Conservation (phyloP, 106 monocot species). For the Ottelia alismoides region DNA sequence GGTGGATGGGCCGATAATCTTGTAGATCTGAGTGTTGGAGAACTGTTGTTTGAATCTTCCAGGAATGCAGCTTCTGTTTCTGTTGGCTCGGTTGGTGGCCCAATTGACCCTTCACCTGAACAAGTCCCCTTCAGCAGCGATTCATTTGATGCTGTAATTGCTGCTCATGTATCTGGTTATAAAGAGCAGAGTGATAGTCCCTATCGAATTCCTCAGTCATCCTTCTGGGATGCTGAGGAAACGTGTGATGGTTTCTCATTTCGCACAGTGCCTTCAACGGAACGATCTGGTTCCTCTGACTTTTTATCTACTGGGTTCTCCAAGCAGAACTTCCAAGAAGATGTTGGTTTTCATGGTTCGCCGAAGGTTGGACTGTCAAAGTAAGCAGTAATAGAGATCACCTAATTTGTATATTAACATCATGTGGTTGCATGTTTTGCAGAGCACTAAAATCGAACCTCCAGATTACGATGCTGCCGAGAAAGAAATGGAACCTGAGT, state of each 20-base stretch:
- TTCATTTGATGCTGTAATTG: constrained; percentile 89
- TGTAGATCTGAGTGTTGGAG: constrained; percentile 74
- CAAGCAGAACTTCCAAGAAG: not conserved
- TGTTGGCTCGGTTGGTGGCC: constrained; percentile 10
- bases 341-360: constrained; percentile 22
- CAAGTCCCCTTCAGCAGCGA: constrained; percentile 69
- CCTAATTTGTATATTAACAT: too few species aligned
- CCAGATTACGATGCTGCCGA: constrained; percentile 12
- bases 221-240: constrained; percentile 79
- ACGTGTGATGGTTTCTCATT: constrained; percentile 94
- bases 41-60: constrained; percentile 72
- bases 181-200: constrained; percentile 11
- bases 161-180: constrained; percentile 46
- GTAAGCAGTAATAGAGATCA: too few species aligned
- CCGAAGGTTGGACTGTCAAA: constrained; percentile 26
- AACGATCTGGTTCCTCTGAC: too few species aligned
- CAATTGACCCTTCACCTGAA: constrained; percentile 18
- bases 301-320: not conserved
- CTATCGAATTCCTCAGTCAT: constrained; percentile 16
- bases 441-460: constrained; percentile 4
- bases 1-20: constrained; percentile 91
- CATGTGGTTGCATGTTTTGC: not conserved
- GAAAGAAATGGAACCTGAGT: constrained; percentile 7
- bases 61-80: constrained; percentile 24
- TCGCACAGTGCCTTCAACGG: constrained; percentile 3